Base-by-base conservation (phyloP, 1,284 basidiomycete genomes). In the Puccinia hordei region DNA sequence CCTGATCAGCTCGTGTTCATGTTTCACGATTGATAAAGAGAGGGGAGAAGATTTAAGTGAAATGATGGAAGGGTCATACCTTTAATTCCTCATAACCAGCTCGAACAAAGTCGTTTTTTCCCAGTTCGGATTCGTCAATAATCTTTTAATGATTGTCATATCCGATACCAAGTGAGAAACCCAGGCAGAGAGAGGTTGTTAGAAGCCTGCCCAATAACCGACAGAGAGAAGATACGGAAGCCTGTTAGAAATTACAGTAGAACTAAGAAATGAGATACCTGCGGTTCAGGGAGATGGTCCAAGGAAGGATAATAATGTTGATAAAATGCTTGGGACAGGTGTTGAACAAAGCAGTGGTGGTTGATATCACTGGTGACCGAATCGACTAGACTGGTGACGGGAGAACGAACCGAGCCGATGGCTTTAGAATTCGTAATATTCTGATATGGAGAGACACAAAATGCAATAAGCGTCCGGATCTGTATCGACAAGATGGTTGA, bases 381-480 rank as follows among this genome's bases (percentile, higher is more conserved):
- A 81, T 90, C 89, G 55, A 86, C 87, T 33, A 99, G 87, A 83
- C 97, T 98, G 82, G 90, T 90, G 0, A 99, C 97, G 0, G 94
- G 93, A 0, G 95, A 96, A 49, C 93, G 91, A 17, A 98, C 93
- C 35, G 95, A 98, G 2, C 91, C 90, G 46, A 98, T 92, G 0
- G 94, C 93, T 85, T 91, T 93, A 0, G 93, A 93, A 57, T 90
- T 86, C 88, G 97, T 92, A 17, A 89, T 89, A 19, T 90, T 90
- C 92, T 94, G 82, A 19, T 66, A 30, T n/a, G 69, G n/a, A 72
- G 49, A 35, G 6, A n/a, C 0, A 22, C 8, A 8, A 27, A 24
- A 30, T n/a, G 24, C 2, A 22, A 17, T 12, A 15, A 30, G 15
- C 30, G 19, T 19, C 19, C 49, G 49, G 27, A 22, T 17, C 9